Percentiles rank a stretch among this genome's conserved stretches.
phyloP scores from a whole-genome alignment of 768 basidiomycete species.

The Cubamyces lactineus region DNA sequence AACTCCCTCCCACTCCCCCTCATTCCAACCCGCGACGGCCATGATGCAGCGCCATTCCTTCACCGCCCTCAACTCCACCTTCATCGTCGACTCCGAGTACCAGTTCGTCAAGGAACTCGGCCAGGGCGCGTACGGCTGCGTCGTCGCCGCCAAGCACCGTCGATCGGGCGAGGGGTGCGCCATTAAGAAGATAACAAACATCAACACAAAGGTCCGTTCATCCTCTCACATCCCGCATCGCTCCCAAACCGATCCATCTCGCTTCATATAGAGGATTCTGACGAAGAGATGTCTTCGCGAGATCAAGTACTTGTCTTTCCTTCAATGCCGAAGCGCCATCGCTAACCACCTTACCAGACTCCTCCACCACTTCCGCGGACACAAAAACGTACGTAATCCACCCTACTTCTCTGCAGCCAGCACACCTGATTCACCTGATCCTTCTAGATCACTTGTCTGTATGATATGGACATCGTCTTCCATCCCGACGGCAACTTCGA shows the following conservation, averaged over 20 bases:
- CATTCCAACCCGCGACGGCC: no score
- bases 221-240: not conserved
- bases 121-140: conserved; percentile 93
- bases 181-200: conserved; percentile 96
- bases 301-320: conserved; percentile 65
- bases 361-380: conserved; percentile 96
- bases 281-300: conserved; percentile 97
- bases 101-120: conserved; percentile 97
- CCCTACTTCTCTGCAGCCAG: not conserved
- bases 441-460: conserved; percentile 87
- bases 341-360: conserved; percentile 53
- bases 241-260: not conserved
- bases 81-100: conserved; percentile 87
- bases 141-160: conserved; percentile 83
- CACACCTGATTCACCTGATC: not conserved
- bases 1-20: conserved; percentile 2
- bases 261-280: conserved; percentile 70
- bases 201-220: conserved; percentile 75
- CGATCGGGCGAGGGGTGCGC: conserved; percentile 87
- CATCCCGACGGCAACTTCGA: conserved; percentile 91
- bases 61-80: conserved; percentile 82
- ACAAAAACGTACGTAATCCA: conserved; percentile 82
- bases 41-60: conserved; percentile 77
- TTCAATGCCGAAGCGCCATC: not conserved
- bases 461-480: conserved; percentile 98